Conservation (phyloP, 2,329 filamentous ascomycete genomes). For the Neonectria ditissima region DNA sequence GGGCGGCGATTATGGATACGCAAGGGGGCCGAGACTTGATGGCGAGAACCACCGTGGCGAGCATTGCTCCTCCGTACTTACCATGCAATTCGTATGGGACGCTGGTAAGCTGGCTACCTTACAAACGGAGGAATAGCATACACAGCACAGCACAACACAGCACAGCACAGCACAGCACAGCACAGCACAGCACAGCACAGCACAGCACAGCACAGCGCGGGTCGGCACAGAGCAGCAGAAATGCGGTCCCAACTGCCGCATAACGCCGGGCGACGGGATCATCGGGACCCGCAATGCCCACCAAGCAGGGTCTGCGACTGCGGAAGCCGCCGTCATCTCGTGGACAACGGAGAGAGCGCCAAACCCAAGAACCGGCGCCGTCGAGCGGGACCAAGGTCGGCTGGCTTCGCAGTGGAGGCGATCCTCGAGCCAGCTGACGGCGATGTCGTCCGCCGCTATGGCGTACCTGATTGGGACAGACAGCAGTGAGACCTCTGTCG, state of each 20-base stretch:
- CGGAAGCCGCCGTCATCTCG: slow-evolving; percentile 39
- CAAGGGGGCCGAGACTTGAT: slow-evolving; percentile 34
- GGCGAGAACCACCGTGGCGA: slow-evolving; percentile 10
- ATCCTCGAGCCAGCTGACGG: slow-evolving; percentile 32
- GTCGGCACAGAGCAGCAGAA: slow-evolving; percentile 29
- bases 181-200: slow-evolving; percentile 36
- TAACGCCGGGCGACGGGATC: slow-evolving; percentile 35
- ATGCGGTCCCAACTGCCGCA: slow-evolving; percentile 25
- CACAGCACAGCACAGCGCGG: slow-evolving; percentile 29
- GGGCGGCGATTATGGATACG: slow-evolving; percentile 29
- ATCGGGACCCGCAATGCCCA: slow-evolving; percentile 33
- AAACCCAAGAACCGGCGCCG: slow-evolving; percentile 36
- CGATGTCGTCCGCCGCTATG: slow-evolving; percentile 25
- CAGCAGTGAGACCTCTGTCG: slow-evolving; percentile 26
- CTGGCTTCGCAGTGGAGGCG: slow-evolving; percentile 33
- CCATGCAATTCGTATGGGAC: neutral
- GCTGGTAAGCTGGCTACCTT: neutral
- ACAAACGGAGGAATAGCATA: neutral
- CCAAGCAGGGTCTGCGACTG: slow-evolving; percentile 37
- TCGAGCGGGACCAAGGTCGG: slow-evolving; percentile 36
- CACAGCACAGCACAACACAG: slow-evolving; percentile 35
- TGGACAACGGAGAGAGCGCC: slow-evolving; percentile 27
- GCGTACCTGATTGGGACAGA: slow-evolving; percentile 25
- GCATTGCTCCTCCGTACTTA: neutral
- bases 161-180: slow-evolving; percentile 25